These are phyloP conservation scores for Suillus discolor DNA, from an alignment of 768 basidiomycete genomes.

Conservation along the genomic window DNA sequence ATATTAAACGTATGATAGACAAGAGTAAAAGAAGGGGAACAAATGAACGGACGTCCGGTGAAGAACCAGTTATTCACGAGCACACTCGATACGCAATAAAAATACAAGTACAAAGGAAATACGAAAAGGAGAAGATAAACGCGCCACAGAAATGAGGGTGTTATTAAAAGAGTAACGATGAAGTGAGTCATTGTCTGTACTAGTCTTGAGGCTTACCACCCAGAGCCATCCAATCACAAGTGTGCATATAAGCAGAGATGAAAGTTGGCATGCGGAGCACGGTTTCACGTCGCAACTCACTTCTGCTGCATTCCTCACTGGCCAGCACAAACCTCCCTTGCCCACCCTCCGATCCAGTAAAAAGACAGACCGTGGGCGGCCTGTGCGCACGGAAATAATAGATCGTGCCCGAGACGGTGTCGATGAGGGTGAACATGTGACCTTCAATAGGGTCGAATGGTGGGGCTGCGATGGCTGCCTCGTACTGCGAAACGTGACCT, in stretches of 20 bases:
- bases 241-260: constrained; percentile 19
- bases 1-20: neutral
- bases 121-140: neutral
- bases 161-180: neutral
- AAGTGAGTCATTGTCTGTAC: too few relatives aligned
- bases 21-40: neutral
- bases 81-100: neutral
- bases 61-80: neutral
- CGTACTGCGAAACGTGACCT: constrained; percentile 19
- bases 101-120: neutral
- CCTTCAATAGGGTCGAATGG: neutral
- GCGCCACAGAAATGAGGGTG: neutral
- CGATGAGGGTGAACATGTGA: constrained; percentile 26
- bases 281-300: constrained; percentile 26
- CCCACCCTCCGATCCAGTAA: constrained; percentile 21
- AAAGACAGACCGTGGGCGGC: constrained; percentile 29
- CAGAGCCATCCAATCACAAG: constrained; percentile 27
- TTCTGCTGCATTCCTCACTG: constrained; percentile 21
- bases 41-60: neutral
- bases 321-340: constrained; percentile 26
- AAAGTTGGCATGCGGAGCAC: constrained; percentile 27
- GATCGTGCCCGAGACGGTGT: constrained; percentile 22
- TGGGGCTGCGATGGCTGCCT: neutral
- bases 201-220: neutral
- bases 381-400: constrained; percentile 26